Base-by-base conservation (phyloP, 1,139 yeast genomes). In the Hansenula anomala region DNA sequence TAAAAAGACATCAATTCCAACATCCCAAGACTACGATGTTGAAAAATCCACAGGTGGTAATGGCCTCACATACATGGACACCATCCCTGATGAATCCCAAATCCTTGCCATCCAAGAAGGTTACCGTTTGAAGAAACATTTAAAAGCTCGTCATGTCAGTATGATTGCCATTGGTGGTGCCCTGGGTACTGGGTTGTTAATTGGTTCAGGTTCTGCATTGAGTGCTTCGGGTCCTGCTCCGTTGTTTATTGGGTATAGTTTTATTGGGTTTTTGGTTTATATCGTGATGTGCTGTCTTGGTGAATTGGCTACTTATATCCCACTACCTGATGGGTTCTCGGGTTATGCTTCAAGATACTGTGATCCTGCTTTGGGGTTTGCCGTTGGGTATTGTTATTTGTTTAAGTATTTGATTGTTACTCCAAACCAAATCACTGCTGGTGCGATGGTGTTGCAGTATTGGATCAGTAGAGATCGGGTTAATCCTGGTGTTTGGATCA, bases 161-260 rank as follows among this genome's bases (percentile, higher is more conserved):
- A 81, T 84, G 92, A 84, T 87, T 49, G 87, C 95, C 34, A 72
- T 87, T 38, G 95, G 94, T 28, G 87, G 94, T 26, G 81, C 89
- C 41, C 80, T 87, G 38, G 96, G 95, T 63, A 80, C 87, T 4
- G 92, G 90, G 36, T 60, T 83, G 36, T 70, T 78, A 43, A 80
- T 88, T 33, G 95, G 95, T 39, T 74, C 84, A 19, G 95, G 94
- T 33, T 64, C 71, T 19, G 77, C 89, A 0, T 66, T 86, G 48
- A 59, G 68, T 34, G 66, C 73, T 27, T 90, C 92, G 28, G 96
- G 96, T n/a, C 95, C 95, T 3, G 92, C 85, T 8, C 80, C 86
- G 34, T 64, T 86, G 28, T 61, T 86, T 28, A 74, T 80, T 43
- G 89, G 89, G 34, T 88, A 81, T 59, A 74, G 76, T 34, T 65